Evolutionary conservation across 2,329 filamentous ascomycete genomes (phyloP).

Genomic region (Intubia oerlemansii): DNA sequence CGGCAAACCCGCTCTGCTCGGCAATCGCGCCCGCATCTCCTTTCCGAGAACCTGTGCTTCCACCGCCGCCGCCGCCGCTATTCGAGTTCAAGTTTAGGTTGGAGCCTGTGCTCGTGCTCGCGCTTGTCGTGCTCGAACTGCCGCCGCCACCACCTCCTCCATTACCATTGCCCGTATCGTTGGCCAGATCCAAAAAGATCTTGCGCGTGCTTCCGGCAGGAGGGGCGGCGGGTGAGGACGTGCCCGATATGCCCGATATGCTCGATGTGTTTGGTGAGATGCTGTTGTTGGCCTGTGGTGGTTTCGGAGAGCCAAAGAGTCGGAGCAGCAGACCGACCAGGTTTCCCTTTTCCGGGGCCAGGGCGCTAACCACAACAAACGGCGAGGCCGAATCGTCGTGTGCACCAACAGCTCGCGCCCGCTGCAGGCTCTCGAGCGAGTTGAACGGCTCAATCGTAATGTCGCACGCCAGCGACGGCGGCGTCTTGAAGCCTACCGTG

Average conservation of each 20-base stretch:
- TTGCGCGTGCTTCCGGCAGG: slow-evolving; percentile 34
- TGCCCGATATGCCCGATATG: no score
- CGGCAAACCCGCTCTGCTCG: slow-evolving; percentile 53
- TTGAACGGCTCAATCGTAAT: slow-evolving; percentile 63
- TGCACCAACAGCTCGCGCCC: slow-evolving; percentile 23
- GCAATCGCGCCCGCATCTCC: slow-evolving; percentile 48
- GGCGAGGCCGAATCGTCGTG: slow-evolving; percentile 30
- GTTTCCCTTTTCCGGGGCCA: slow-evolving; percentile 58
- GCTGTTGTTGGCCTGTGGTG: no score
- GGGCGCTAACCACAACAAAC: slow-evolving; percentile 61
- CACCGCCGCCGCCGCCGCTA: no score
- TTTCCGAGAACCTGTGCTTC: no score
- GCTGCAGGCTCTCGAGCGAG: slow-evolving; percentile 41
- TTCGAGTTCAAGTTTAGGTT: no score
- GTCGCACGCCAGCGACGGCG: slow-evolving; percentile 37
- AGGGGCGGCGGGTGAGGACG: slow-evolving; percentile 4
- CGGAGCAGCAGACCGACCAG: slow-evolving; percentile 60
- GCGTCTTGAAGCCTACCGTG: slow-evolving; percentile 59
- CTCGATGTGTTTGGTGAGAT: no score
- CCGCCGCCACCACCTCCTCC: no score
- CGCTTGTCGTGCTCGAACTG: slow-evolving; percentile 24
- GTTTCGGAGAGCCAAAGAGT: slow-evolving; percentile 49
- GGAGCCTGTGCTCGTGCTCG: no score
- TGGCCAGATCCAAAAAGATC: slow-evolving; percentile 64
- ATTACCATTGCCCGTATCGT: no score